Evolutionary conservation across 1,139 yeast species (phyloP).

Genomic region (Yarrowia galli): DNA sequence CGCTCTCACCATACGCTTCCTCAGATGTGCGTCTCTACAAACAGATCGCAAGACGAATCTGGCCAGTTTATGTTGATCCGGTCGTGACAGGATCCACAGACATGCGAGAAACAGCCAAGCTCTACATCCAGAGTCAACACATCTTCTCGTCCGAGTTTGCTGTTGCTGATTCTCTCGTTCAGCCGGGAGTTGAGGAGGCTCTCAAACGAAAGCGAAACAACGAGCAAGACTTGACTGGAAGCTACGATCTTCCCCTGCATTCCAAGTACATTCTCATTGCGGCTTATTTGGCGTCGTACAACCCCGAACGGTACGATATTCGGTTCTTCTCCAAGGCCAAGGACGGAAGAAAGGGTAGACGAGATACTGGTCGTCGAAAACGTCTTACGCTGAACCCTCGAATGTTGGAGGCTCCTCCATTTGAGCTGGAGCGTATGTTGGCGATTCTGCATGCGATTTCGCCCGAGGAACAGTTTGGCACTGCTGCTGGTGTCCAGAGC

Average conservation of each 20-base stretch:
- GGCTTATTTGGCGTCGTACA: conserved; percentile 73
- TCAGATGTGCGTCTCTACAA: conserved; percentile 57
- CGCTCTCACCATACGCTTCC: conserved; percentile 62
- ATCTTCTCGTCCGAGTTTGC: conserved; percentile 56
- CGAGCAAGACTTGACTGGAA: conserved; percentile 41
- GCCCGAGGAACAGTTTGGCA: conserved; percentile 46
- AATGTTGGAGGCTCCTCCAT: conserved; percentile 64
- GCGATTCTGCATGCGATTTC: conserved; percentile 68
- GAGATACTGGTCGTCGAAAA: conserved; percentile 55
- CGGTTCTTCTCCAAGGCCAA: conserved; percentile 66
- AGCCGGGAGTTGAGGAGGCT: conserved; percentile 25
- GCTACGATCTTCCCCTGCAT: conserved; percentile 56
- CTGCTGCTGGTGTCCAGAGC: conserved; percentile 47
- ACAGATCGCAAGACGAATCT: conserved; percentile 56
- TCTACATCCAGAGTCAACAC: conserved; percentile 57
- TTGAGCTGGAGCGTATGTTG: conserved; percentile 71
- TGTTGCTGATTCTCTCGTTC: conserved; percentile 48
- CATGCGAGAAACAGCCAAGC: conserved; percentile 56
- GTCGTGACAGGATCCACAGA: conserved; percentile 51
- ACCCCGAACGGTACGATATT: conserved; percentile 65
- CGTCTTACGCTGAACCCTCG: conserved; percentile 60
- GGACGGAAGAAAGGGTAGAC: conserved; percentile 56
- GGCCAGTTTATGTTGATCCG: conserved; percentile 62
- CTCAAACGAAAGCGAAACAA: conserved; percentile 41
- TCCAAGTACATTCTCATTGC: conserved; percentile 72